Percentiles rank a stretch among this genome's conserved stretches.
Evolutionary conservation across 371 early-diverging fungal genomes (phyloP).

Genomic region (Circinella umbellata): DNA sequence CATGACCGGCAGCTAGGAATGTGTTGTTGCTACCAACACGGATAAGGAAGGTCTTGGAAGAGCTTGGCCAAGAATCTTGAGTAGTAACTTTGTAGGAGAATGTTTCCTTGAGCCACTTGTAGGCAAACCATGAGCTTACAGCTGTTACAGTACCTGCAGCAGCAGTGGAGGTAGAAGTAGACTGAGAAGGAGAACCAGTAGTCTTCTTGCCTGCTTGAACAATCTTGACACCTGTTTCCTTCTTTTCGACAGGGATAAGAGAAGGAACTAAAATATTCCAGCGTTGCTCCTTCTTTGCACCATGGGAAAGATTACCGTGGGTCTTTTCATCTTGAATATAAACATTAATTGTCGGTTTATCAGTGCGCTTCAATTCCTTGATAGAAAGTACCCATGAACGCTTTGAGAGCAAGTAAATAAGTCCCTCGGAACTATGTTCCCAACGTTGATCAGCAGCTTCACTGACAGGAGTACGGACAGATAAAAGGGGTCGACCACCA

Average conservation of each 20-base stretch:
- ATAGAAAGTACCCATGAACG: slow-evolving; percentile 41
- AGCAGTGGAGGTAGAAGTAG: slow-evolving; percentile 26
- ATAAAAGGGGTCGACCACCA: slow-evolving; percentile 38
- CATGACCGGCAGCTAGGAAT: slow-evolving; percentile 43
- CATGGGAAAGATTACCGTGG: slow-evolving; percentile 29
- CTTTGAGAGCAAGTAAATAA: slow-evolving; percentile 32
- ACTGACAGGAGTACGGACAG: slow-evolving; percentile 17
- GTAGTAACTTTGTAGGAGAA: slow-evolving; percentile 32
- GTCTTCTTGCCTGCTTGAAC: slow-evolving; percentile 41
- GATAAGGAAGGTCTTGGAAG: slow-evolving; percentile 48
- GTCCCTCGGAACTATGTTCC: slow-evolving; percentile 38
- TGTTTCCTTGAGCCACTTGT: slow-evolving; percentile 41
- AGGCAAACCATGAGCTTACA: slow-evolving; percentile 30
- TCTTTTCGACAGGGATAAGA: slow-evolving; percentile 37
- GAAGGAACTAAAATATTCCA: slow-evolving; percentile 49
- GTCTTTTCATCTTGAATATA: slow-evolving; percentile 43
- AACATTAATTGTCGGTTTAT: slow-evolving; percentile 33
- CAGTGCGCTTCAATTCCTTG: slow-evolving; percentile 37
- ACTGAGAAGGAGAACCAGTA: slow-evolving; percentile 10
- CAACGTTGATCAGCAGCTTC: slow-evolving; percentile 41
- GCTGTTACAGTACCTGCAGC: slow-evolving; percentile 29
- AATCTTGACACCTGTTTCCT: slow-evolving; percentile 38
- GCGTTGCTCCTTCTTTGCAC: slow-evolving; percentile 43
- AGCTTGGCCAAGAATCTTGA: slow-evolving; percentile 34
- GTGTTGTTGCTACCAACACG: slow-evolving; percentile 41